Evolutionary conservation across 2,329 filamentous ascomycete species (phyloP).

Genomic region (Diaporthe velutina): DNA sequence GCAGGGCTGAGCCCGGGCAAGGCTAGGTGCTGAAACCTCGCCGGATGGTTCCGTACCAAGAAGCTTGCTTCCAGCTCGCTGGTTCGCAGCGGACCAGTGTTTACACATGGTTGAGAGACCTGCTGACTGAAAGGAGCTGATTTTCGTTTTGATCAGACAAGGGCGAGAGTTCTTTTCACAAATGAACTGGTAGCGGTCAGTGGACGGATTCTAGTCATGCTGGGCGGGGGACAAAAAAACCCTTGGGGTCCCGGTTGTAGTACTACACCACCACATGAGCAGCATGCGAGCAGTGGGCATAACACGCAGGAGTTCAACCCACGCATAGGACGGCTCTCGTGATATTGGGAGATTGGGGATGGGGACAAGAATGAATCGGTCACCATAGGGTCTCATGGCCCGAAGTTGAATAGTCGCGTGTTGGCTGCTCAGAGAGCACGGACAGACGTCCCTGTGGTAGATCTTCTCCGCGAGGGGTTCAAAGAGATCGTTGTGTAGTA

Average conservation of each 20-base stretch:
- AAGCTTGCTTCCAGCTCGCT: constrained; percentile 1
- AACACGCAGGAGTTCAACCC: too few relatives aligned
- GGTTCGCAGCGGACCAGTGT: background rate
- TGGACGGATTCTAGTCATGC: constrained; percentile 13
- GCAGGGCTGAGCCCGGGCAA: constrained; percentile 19
- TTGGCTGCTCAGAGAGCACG: background rate
- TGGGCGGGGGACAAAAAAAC: background rate
- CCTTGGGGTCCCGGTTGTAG: background rate
- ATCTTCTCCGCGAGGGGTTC: background rate
- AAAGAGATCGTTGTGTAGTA: background rate
- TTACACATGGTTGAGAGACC: background rate
- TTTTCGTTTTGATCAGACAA: background rate
- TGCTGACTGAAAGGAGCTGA: background rate
- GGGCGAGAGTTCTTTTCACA: background rate
- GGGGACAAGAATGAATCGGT: background rate
- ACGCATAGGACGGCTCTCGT: background rate
- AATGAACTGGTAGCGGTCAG: constrained; percentile 2
- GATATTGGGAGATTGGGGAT: background rate
- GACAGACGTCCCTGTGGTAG: background rate
- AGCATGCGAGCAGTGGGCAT: background rate
- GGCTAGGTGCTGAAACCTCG: constrained; percentile 20
- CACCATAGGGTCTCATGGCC: too few relatives aligned
- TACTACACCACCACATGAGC: background rate
- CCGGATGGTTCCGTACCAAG: constrained; percentile 13
- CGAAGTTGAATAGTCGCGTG: background rate